These are phyloP conservation scores for Sphaerosporella brunnea DNA, from an alignment of 495 filamentous ascomycete genomes.

Conservation along the genomic window DNA sequence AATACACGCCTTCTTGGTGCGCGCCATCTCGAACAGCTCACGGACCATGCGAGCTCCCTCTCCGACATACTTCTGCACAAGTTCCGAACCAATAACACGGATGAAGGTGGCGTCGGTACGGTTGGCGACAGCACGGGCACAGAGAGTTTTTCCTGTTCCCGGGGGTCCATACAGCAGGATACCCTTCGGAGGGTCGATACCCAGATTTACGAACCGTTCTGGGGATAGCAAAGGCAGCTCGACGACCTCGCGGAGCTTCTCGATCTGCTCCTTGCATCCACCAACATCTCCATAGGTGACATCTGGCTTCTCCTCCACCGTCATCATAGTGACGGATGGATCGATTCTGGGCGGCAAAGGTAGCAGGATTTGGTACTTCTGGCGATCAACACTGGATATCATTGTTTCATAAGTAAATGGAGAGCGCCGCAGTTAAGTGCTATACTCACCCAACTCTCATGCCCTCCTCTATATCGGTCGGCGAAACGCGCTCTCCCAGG, in stretches of 20 bases:
- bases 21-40: constrained; percentile 97
- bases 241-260: constrained; percentile 95
- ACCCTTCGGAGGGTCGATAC: constrained; percentile 96
- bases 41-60: constrained; percentile 96
- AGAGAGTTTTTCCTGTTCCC: constrained; percentile 95
- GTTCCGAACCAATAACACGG: constrained; percentile 87
- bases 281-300: constrained; percentile 98
- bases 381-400: constrained; percentile 61
- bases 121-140: constrained; percentile 91
- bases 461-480: constrained; percentile 97
- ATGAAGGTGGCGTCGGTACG: constrained; percentile 97
- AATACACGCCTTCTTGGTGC: constrained; percentile 98
- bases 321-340: constrained; percentile 99
- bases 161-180: constrained; percentile 92
- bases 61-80: constrained; percentile 97
- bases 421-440: too few relatives aligned
- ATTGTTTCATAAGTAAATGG: too few relatives aligned
- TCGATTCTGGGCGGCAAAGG: constrained; percentile 99
- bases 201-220: constrained; percentile 89
- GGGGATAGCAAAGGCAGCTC: constrained; percentile 95
- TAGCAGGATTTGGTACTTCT: constrained; percentile 96
- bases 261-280: constrained; percentile 97
- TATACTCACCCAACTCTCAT: constrained; percentile 76
- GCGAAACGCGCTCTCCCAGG: constrained; percentile 87
- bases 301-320: constrained; percentile 97